Base-by-base conservation (phyloP, 257 asterid species). In the Handroanthus guayacan region DNA sequence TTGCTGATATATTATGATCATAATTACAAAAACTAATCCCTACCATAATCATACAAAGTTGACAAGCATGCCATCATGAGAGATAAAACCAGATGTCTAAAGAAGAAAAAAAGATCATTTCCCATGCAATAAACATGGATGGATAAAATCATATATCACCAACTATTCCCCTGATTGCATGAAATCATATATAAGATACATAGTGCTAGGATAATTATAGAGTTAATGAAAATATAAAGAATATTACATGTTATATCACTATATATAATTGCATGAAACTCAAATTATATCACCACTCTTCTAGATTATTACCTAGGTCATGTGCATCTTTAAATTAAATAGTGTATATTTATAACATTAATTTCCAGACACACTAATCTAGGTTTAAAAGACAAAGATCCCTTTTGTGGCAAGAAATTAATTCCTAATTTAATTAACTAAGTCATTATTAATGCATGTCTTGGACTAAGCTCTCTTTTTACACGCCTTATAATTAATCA, bases 11-110 rank as follows among this genome's bases (percentile, higher is more conserved):
- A 41, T 14, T 13, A 52, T 9, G 13, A 48, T 66, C 25, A 64
- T 52, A 61, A 52, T 39, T 51, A 51, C 54, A 50, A 20, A 51
- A 43, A 16, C 62, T 69, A 69, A 52, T 76, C 69, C 73, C 69
- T 41, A 61, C 38, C 79, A 74, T 60, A 79, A 79, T 79, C 78
- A 79, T 74, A 20, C 68, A 20, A 34, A 74, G 63, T 36, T 25
- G 38, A 65, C 71, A 55, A 58, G 64, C 82, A 47, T 67, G 66
- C 65, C 37, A 60, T 73, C 79, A 79, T 79, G 75, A 51, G 44
- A 37, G 8, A 51, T 58, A 5, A 60, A 50, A 13, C 25, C 54
- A 52, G 16, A 79, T 58, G 69, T 73, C 67, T n/a, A 2, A 39
- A 62, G 38, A 31, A 44, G 37, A 57, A 9, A 39, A 39, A 25